A percentile compares a stretch with the other conserved stretches of the same genome.
phyloP scores from a whole-genome alignment of 1,284 basidiomycete species.

The Macrocystidia cucumis region DNA sequence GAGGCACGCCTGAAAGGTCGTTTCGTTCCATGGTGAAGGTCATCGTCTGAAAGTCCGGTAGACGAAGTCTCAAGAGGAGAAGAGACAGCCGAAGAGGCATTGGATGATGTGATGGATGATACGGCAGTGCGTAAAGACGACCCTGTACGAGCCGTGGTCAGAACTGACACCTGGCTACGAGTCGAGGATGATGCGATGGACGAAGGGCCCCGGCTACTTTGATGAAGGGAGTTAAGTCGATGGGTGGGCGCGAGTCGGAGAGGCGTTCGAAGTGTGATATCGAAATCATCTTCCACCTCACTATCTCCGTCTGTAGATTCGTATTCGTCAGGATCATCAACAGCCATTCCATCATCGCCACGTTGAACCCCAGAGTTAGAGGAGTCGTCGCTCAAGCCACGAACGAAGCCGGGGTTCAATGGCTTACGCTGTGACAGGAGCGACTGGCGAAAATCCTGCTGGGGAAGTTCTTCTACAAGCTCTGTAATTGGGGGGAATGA shows the following conservation, averaged over 20 bases:
- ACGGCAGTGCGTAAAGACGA: too few relatives aligned
- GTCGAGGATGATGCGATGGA: too few relatives aligned
- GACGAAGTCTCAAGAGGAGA: too few relatives aligned
- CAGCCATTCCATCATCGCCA: conserved; percentile 19
- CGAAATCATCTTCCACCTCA: conserved; percentile 56
- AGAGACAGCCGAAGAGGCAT: too few relatives aligned
- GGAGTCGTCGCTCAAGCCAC: conserved; percentile 45
- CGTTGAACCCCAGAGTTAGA: conserved; percentile 20
- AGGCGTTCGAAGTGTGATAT: conserved; percentile 61
- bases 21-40: too few relatives aligned
- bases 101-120: too few relatives aligned
- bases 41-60: too few relatives aligned
- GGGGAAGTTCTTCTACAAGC: conserved; percentile 13
- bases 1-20: conserved; percentile 12
- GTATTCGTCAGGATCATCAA: conserved; percentile 27
- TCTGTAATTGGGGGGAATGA: conserved; percentile 1
- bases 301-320: conserved; percentile 23
- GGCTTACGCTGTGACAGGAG: conserved; percentile 57
- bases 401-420: conserved; percentile 46
- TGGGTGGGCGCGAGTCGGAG: too few relatives aligned
- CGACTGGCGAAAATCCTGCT: conserved; percentile 52
- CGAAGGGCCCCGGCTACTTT: too few relatives aligned
- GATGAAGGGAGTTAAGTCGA: too few relatives aligned
- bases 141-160: too few relatives aligned
- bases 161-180: too few relatives aligned